A percentile compares a stretch with the other conserved stretches of the same genome.
Evolutionary conservation across 2,329 filamentous ascomycete genomes (phyloP).

Genomic region (Cercospora sojina): DNA sequence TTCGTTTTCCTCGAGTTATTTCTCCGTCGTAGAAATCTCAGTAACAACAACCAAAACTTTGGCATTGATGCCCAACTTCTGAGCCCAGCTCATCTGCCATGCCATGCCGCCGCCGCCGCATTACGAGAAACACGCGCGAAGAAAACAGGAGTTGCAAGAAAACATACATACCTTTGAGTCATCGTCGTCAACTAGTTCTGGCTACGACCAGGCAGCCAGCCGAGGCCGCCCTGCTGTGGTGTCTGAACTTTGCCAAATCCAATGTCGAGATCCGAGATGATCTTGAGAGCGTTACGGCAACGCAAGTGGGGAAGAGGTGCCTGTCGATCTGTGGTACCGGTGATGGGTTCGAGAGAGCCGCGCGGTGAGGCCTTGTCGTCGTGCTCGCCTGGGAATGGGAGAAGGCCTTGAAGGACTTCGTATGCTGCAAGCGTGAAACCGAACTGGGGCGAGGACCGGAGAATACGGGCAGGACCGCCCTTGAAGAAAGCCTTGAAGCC

Average conservation of each 20-base stretch:
- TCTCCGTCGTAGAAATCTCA: background rate
- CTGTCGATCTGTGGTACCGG: conserved; percentile 63
- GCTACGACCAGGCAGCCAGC: conserved; percentile 6
- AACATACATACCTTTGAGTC: conserved; percentile 13
- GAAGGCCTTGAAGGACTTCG: conserved; percentile 77
- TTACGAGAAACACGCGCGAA: background rate
- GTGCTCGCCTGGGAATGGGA: conserved; percentile 72
- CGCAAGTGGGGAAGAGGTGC: conserved; percentile 65
- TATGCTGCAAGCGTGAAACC: conserved; percentile 96
- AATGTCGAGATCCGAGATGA: conserved; percentile 90
- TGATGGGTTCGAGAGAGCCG: conserved; percentile 63
- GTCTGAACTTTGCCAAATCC: conserved; percentile 76
- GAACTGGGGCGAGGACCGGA: conserved; percentile 94
- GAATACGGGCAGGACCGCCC: conserved; percentile 89
- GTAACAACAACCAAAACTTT: background rate
- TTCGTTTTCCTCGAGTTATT: conserved; percentile 1
- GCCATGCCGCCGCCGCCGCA: conserved; percentile 13
- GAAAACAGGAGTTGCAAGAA: conserved; percentile 5
- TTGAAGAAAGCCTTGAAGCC: conserved; percentile 98
- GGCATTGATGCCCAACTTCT: background rate
- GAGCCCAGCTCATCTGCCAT: background rate
- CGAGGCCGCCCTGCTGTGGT: conserved; percentile 23
- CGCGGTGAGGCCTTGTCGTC: conserved; percentile 49
- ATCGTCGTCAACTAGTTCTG: background rate
- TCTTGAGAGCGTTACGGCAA: conserved; percentile 89